A percentile compares a stretch with the other conserved stretches of the same genome.
phyloP scores from a whole-genome alignment of 495 filamentous ascomycete genomes.

The Podospora australis region DNA sequence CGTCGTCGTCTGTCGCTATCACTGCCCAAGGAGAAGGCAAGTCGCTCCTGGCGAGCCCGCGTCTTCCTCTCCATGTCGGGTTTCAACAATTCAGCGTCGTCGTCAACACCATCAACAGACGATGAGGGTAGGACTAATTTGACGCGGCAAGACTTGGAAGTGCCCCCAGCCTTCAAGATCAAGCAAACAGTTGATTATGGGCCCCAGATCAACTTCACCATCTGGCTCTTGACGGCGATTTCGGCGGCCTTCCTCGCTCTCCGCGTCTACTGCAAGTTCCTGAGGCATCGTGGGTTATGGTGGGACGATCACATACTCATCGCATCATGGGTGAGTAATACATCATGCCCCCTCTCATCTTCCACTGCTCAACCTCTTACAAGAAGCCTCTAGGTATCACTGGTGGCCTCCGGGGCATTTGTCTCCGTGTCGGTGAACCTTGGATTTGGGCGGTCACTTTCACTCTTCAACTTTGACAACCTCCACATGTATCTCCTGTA shows the following conservation, averaged over 20 bases:
- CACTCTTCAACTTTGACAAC: slow-evolving; percentile 18
- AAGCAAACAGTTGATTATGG: slow-evolving; percentile 21
- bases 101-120: background rate
- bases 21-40: slow-evolving; percentile 5
- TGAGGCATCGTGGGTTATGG: slow-evolving; percentile 27
- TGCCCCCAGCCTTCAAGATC: slow-evolving; percentile 7
- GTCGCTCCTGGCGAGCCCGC: slow-evolving; percentile 5
- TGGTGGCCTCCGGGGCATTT: slow-evolving; percentile 52
- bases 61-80: slow-evolving; percentile 12
- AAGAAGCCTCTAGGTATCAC: background rate
- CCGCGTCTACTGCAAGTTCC: slow-evolving; percentile 30
- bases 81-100: slow-evolving; percentile 4
- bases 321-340: slow-evolving; percentile 29
- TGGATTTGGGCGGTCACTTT: slow-evolving; percentile 23
- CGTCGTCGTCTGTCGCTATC: slow-evolving; percentile 7
- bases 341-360: background rate
- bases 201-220: slow-evolving; percentile 35
- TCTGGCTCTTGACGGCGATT: slow-evolving; percentile 32
- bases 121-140: background rate
- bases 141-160: background rate
- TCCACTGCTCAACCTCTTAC: background rate
- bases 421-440: slow-evolving; percentile 44
- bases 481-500: slow-evolving; percentile 22
- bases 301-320: slow-evolving; percentile 36
- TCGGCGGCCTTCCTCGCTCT: slow-evolving; percentile 31